Base-by-base conservation (phyloP, 495 filamentous ascomycete species). In the Lophiostoma macrostomum region DNA sequence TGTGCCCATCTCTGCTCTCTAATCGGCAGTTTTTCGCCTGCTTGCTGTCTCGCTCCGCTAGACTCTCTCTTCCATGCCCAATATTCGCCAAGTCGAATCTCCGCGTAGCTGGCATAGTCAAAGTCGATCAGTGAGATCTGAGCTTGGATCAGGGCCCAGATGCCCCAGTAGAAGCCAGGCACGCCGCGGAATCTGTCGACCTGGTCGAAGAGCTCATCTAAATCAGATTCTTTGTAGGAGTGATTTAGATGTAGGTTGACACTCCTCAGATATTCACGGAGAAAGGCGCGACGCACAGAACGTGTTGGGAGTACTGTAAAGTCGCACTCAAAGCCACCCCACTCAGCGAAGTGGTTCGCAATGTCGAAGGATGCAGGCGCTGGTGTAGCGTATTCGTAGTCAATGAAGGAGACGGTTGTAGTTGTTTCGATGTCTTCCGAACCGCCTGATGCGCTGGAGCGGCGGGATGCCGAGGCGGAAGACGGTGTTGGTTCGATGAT, bases 291-390 rank as follows among this genome's bases (percentile, higher is more conserved):
- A 19, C 93, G 85, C 57, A 89, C 81, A 5, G 82, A 73, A 45
- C 78, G 78, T 0, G 91, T 94, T 2, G 93, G 93, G 34, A 96
- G 77, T 64, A 84, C 83, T 56, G 71, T 81, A 69, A 83, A 88
- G 67, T 99, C 90, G 77, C 93, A 99, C 58, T 93, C 88, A 64
- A 95, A 95, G 50, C 93, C 93, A 45, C 85, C 91, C 91, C 93
- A 99, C 74, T 99, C 93, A 34, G 94, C 89, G 66, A 99, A 91
- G 75, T 99, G 93, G 75, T 99, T 99, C n/a, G 93, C 85, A 50
- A 99, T 81, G 67, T 99, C 93, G 69, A 99, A 99, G n/a, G 93
- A 89, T 12, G 91, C 88, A 0, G 94, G 93, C 6, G 90, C 90
- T 1, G 94, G 90, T 0, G 88, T 90, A 7, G 91, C 89, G 48